Base-by-base conservation (phyloP, 2,329 filamentous ascomycete species). In the Leptodontidium sp. region DNA sequence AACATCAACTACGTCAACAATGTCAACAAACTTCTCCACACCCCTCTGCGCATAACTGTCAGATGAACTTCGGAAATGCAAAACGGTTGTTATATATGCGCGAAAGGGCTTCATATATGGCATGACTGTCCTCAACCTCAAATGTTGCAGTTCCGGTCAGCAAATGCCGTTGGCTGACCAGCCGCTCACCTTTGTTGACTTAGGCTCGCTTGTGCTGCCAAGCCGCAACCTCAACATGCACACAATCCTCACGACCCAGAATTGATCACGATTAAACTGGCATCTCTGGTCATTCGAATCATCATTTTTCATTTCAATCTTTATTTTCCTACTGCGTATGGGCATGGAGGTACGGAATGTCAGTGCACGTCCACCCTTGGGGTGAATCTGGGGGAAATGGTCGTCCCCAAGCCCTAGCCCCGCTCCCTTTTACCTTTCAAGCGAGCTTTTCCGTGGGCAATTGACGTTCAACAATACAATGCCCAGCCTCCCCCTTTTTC, bases 171-270 rank as follows among this genome's bases (percentile, higher is more conserved):
- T 4, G 57, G 38, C 57, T 59, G 57, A 45, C 57, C 57, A 45
- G 35, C 57, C 14, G 57, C n/a, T 45, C 57, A 59, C 57, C 57
- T 59, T 59, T 59, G 57, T 59, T 59, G 57, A 59, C 57, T 50
- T 50, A 9, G 21, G 9, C 21, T 45, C 38, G 12, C n/a, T 24
- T 58, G 35, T 6, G 50, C 5, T 29, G 24, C n/a, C n/a, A 17
- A 32, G 38, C 35, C n/a, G 43, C 14, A 1, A 40, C 17, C 12
- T 24, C 47, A 50, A 50, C 47, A 21, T 24, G 21, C 47, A 50
- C n/a, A 7, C 47, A 50, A 21, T 40, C 11, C n/a, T 26, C 47
- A 50, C 47, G 9, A 24, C 47, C 7, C 47, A 24, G n/a, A 2
- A 12, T 12, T 7, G 29, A 50, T 50, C 17, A 12, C n/a, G 4